These are phyloP conservation scores for Setaria viridis DNA, from an alignment of 202 grass and related monocot genomes.

Conservation along the genomic window DNA sequence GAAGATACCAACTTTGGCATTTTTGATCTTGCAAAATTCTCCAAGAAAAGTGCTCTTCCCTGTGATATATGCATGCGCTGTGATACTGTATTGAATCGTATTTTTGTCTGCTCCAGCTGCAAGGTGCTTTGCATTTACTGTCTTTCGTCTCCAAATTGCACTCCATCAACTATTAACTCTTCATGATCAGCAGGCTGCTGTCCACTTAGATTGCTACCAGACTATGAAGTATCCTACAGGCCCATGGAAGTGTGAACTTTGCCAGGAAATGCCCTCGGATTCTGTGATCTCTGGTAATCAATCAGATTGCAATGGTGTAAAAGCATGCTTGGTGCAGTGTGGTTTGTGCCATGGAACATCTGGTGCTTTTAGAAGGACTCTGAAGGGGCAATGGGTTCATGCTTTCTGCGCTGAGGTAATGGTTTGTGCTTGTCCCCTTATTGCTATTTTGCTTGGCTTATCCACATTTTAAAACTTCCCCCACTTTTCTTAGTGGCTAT, in stretches of 20 bases:
- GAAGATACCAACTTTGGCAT: conserved; percentile 62
- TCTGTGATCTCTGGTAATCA: conserved; percentile 47
- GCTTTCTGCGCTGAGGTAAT: conserved; percentile 95
- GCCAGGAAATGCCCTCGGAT: conserved; percentile 55
- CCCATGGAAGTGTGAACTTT: conserved; percentile 92
- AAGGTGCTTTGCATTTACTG: conserved; percentile 64
- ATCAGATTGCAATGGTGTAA: conserved; percentile 48
- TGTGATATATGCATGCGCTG: conserved; percentile 90
- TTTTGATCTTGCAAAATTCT: conserved; percentile 84
- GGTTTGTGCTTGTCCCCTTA: neutral
- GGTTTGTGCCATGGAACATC: conserved; percentile 74
- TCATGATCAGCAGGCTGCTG: conserved; percentile 67
- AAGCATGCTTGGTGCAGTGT: conserved; percentile 61
- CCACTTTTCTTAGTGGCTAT: conserved; percentile 75
- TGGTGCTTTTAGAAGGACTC: conserved; percentile 87
- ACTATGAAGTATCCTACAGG: conserved; percentile 63
- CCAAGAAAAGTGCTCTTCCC: conserved; percentile 75
- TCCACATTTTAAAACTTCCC: neutral
- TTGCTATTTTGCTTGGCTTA: conserved; percentile 19
- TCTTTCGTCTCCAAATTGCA: conserved; percentile 1
- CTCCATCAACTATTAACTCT: conserved; percentile 33
- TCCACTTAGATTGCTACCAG: conserved; percentile 91
- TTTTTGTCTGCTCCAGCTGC: conserved; percentile 92
- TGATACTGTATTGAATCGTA: conserved; percentile 84
- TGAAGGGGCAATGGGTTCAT: conserved; percentile 89